A percentile compares a stretch with the other conserved stretches of the same genome.
Evolutionary conservation across 73 alveolate genomes (phyloP).

Genomic region (Paramecium bursaria): DNA sequence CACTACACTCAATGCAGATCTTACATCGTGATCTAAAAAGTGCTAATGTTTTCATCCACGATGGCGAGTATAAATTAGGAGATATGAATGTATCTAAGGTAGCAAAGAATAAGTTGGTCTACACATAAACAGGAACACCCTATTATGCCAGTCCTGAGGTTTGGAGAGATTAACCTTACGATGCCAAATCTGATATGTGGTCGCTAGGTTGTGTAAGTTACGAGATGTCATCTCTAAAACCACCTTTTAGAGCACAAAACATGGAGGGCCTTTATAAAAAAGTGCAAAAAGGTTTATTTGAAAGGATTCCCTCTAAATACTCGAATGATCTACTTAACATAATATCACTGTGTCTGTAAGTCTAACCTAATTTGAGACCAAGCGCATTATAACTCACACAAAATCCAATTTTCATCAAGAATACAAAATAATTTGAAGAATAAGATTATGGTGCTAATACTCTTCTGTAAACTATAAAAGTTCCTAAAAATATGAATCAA

Average conservation of each 20-base stretch:
- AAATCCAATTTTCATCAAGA: conserved; percentile 36
- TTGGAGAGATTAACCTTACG: conserved; percentile 91
- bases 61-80: conserved; percentile 83
- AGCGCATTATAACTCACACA: neutral
- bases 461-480: conserved; percentile 49
- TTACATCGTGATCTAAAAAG: conserved; percentile 81
- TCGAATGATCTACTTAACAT: conserved; percentile 11
- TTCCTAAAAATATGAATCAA: conserved; percentile 46
- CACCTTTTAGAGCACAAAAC: conserved; percentile 95
- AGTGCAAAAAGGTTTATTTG: conserved; percentile 64
- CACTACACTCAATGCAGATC: conserved; percentile 70
- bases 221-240: conserved; percentile 90
- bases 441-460: neutral
- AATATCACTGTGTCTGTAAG: conserved; percentile 10
- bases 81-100: conserved; percentile 90
- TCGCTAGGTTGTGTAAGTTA: conserved; percentile 94
- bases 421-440: conserved; percentile 8
- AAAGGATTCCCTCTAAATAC: conserved; percentile 46
- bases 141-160: conserved; percentile 91
- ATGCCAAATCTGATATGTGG: conserved; percentile 94
- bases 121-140: conserved; percentile 98
- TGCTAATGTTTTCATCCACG: conserved; percentile 80
- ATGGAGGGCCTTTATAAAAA: conserved; percentile 72
- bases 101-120: conserved; percentile 79
- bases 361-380: conserved; percentile 16